Evolutionary conservation across 768 basidiomycete species (phyloP).

Genomic region (Rhodosporidiobolus odoratus): DNA sequence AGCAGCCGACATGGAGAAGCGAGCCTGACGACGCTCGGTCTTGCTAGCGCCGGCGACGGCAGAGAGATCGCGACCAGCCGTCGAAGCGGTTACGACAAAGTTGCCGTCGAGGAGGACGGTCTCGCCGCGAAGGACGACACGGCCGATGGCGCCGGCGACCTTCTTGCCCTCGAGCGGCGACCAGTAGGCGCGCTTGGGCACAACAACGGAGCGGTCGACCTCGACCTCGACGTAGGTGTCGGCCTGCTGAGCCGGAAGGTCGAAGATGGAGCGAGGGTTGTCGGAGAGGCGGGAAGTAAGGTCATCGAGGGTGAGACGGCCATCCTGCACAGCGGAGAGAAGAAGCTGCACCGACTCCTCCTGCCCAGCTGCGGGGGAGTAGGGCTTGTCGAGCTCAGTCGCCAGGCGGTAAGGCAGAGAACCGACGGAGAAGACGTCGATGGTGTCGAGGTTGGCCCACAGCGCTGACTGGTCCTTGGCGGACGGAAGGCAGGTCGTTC

Average conservation of each 20-base stretch:
- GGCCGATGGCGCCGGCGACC: constrained; percentile 72
- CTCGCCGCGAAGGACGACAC: constrained; percentile 82
- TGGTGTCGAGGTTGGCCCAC: constrained; percentile 74
- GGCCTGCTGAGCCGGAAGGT: constrained; percentile 63
- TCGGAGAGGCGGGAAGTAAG: constrained; percentile 78
- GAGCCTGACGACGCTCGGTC: constrained; percentile 42
- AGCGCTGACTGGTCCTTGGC: constrained; percentile 70
- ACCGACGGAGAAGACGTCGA: constrained; percentile 89
- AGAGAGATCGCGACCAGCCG: constrained; percentile 46
- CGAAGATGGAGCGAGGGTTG: constrained; percentile 87
- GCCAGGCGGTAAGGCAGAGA: constrained; percentile 73
- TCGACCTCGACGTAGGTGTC: constrained; percentile 90
- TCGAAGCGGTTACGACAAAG: constrained; percentile 52
- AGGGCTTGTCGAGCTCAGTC: constrained; percentile 56
- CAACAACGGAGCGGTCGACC: constrained; percentile 65
- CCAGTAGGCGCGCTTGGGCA: constrained; percentile 57
- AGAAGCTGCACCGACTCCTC: constrained; percentile 83
- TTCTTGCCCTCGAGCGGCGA: constrained; percentile 66
- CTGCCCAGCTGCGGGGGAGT: constrained; percentile 69
- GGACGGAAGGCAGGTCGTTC: constrained; percentile 62
- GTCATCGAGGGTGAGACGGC: constrained; percentile 73
- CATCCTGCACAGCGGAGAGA: constrained; percentile 74
- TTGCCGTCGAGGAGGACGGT: constrained; percentile 83
- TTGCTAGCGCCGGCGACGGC: constrained; percentile 36
- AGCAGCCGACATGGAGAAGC: constrained; percentile 45